Conservation (phyloP, 2,329 filamentous ascomycete genomes). For the Colletotrichum cordylinicola region DNA sequence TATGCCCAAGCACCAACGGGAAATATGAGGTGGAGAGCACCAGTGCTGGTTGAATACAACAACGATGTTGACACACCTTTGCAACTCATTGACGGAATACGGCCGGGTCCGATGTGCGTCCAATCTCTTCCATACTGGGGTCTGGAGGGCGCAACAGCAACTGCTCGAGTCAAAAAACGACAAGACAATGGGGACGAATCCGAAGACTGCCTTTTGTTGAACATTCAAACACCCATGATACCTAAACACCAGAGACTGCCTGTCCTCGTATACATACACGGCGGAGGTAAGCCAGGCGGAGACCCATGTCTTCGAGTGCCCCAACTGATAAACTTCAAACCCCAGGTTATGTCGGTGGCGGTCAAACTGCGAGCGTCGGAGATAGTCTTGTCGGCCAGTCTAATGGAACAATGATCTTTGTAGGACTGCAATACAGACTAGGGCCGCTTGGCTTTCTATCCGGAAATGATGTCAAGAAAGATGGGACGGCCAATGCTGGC, state of each 20-base stretch:
- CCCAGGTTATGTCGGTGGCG: background rate
- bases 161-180: background rate
- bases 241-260: background rate
- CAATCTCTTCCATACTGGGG: background rate
- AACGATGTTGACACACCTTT: background rate
- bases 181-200: background rate
- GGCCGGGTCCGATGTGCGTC: background rate
- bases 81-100: background rate
- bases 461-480: background rate
- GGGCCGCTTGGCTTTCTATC: background rate
- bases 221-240: background rate
- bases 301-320: background rate
- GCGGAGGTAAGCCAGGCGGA: background rate
- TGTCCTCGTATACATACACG: background rate
- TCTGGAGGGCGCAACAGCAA: background rate
- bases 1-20: background rate
- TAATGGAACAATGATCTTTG: background rate
- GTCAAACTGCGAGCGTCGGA: background rate
- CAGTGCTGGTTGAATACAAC: background rate
- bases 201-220: background rate
- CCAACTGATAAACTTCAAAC: background rate
- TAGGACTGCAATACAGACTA: background rate
- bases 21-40: background rate
- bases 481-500: background rate
- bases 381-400: background rate